Base-by-base conservation (phyloP, 148 eudicot species). In the Vaccinium macrocarpon region DNA sequence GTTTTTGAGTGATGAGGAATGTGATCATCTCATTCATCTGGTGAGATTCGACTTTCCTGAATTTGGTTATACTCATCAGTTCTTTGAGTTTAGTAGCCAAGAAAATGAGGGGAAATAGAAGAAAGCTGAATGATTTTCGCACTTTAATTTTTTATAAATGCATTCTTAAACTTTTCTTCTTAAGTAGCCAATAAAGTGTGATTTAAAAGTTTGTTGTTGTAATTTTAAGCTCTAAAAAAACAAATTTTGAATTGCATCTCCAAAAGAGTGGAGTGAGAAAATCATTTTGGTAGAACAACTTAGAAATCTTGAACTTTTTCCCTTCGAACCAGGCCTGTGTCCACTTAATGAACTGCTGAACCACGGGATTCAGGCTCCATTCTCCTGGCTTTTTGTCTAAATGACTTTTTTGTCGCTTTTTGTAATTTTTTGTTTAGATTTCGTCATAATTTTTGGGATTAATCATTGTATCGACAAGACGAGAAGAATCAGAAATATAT, bases 1-100 rank as follows among this genome's bases (percentile, higher is more conserved):
- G 0, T 92, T 97, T 87, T 85, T 97, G 87, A 91, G 94, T 21
- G 81, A 86, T 86, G 90, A 92, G 68, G 99, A 95, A 90, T 95
- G 99, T 87, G 97, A 97, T 89, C 99, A 97, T 92, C 93, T 95
- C 73, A 93, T 95, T 66, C 4, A 82, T 51, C 84, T 97, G 97
- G 99, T 97, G 80, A 85, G 94, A 48, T 4, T 84, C 87, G 84
- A 4, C 32, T 32, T 68, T 66, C 42, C 11, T 56, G 64, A 29
- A 32, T 56, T 61, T 46, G 2, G 6, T 76, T 15, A 15, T 62
- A 8, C 6, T 42, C 5, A 42, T 29, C 8, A 73, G 15, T 55
- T 3, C 6, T 4, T 6, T 10, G 16, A 9, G 81, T 35, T 79
- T 32, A 42, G 6, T 18, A 27, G 66, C 15, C 49, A 32, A 78